Conservation (phyloP, 2,329 filamentous ascomycete genomes). For the Nothophaeocryptopus gaeumannii region DNA sequence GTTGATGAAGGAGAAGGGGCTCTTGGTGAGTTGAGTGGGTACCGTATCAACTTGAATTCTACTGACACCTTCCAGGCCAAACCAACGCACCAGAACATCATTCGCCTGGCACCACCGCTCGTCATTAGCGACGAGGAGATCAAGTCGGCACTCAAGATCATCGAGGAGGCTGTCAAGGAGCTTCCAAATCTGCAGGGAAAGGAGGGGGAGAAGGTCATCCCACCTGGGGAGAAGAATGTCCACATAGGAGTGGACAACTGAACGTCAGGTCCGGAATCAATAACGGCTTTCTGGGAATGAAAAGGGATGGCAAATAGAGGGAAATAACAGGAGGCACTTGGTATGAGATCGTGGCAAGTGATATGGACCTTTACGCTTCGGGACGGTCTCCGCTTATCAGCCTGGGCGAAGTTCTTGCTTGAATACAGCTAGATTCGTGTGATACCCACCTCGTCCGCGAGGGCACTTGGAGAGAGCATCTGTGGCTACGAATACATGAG, state of each 20-base stretch:
- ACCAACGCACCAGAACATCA: slow-evolving; percentile 97
- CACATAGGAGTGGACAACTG: slow-evolving; percentile 60
- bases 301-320: too few relatives aligned
- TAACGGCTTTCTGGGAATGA: too few relatives aligned
- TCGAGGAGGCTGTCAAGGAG: slow-evolving; percentile 76
- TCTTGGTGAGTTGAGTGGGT: slow-evolving; percentile 68
- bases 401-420: too few relatives aligned
- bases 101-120: slow-evolving; percentile 91
- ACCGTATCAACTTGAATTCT: too few relatives aligned
- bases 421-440: too few relatives aligned
- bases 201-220: slow-evolving; percentile 56
- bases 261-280: too few relatives aligned
- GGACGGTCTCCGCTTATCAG: not conserved
- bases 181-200: slow-evolving; percentile 66
- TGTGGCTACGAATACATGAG: too few relatives aligned
- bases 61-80: slow-evolving; percentile 83
- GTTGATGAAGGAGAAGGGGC: slow-evolving; percentile 89
- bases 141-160: slow-evolving; percentile 71
- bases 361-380: not conserved
- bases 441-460: too few relatives aligned
- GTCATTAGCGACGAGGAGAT: slow-evolving; percentile 91
- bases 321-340: too few relatives aligned
- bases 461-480: too few relatives aligned
- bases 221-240: slow-evolving; percentile 59
- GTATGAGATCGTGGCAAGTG: not conserved